Evolutionary conservation across 495 filamentous ascomycete genomes (phyloP), one percentile per base, ranked within the genome.

Genomic region (Choiromyces venosus): DNA sequence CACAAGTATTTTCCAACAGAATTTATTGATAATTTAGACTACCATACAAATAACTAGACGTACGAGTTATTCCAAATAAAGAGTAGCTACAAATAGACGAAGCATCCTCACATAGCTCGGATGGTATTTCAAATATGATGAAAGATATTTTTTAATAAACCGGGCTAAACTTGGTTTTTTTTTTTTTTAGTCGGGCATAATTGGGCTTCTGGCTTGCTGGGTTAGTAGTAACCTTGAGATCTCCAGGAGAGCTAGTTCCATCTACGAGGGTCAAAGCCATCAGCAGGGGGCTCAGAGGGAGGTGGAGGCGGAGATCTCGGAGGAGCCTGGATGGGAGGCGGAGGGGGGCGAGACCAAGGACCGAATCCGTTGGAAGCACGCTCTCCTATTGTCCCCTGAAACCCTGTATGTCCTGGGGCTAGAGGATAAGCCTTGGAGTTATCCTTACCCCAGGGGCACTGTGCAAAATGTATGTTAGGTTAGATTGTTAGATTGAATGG

Each of bases 31-130:
- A 25, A n/a, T n/a, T n/a, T 29, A 14, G 1, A 29, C 12, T 61
- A 61, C 52, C 12, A 61, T 61, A 61, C 52, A 61, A 61, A 61
- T 61, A 61, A 61, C 52, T 61, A 61, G 52, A 33, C 25, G 25
- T 4, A 33, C 52, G 18, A 29, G 52, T 33, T 61, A 61, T 61
- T 29, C 18, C 12, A 4, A n/a, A 61, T 4, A 14, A 29, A 14
- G 25, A 14, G 52, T 16, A 33, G 2, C 9, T 2, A 14, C 52
- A 16, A 61, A 61, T 18, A 18, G 33, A 16, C 18, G 12, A 61
- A 7, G 25, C 0, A 33, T 14, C 25, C 52, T 14, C 25, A n/a
- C 25, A 18, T 14, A 61, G 10, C 8, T 61, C 4, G 52, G 5
- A 61, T 16, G 25, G 25, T 61, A 61, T 25, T 56, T 61, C 33